Evolutionary conservation across 2,329 filamentous ascomycete species (phyloP), one percentile per base, ranked within the genome.

Genomic region (Sporothrix pallida): DNA sequence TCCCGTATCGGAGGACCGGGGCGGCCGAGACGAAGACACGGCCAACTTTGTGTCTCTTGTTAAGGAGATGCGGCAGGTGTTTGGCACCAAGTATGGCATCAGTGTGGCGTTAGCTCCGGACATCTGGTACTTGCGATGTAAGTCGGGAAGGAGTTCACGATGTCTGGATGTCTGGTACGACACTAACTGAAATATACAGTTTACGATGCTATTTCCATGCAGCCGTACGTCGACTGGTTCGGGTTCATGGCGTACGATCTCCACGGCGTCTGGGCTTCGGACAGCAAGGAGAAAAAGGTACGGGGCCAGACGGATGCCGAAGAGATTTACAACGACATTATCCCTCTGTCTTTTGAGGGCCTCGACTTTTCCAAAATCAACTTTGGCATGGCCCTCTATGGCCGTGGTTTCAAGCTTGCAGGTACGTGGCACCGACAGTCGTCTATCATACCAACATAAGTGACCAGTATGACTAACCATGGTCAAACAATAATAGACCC

Each of bases 141-240:
- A 48, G 44, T 48, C 23, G 23, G 23, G 23, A 3, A 26, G 23
- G 23, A 26, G 23, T 26, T 3, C 23, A 26, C 23, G 23, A 26
- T 26, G 3, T 26, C 3, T 26, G 3, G 23, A 26, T 26, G 23
- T 26, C 23, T 3, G 23, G 23, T 26, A 26, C 23, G 3, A 26
- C 3, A 48, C 44, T 48, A 48, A 48, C 44, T 48, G 44, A 48
- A 48, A 4, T 48, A 48, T 9, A 62, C 58, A 26, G 23, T 26
- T 26, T 62, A 42, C 15, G 31, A 62, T 42, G 58, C 58, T 6
- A n/a, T 37, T 5, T 12, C 58, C 6, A 62, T 62, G 58, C 58
- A 62, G 26, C 58, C 26, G 15, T 62, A 62, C 42, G 58, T 62
- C 26, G 58, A 62, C 58, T 62, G 58, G 58, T 62, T 62, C 17